Base-by-base conservation (phyloP, 176 grass and related monocot species). In the Bonia amplexicaulis region DNA sequence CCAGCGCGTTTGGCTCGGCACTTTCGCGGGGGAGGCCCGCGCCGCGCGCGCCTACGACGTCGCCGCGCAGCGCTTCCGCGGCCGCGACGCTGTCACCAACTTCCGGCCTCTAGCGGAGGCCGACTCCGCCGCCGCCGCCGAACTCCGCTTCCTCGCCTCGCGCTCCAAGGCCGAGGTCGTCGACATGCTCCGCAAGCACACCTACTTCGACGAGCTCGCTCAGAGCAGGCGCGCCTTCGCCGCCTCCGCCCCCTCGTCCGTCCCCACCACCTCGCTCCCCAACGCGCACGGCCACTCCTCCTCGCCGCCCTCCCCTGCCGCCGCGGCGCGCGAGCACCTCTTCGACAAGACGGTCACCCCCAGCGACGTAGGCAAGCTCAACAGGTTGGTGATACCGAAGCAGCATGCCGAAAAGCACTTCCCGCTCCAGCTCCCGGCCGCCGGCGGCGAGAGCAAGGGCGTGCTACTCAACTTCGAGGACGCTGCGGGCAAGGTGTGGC, bases 151-250 rank as follows among this genome's bases (percentile, higher is more conserved):
- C 87, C 87, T 97, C 25, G 91, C 89, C 33, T 66, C 87, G 2
- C 89, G 82, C 73, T 93, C 92, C 85, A 97, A 97, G 88, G 77
- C 89, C 57, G 95, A 97, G 90, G 87, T 95, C 51, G 95, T 97
- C 27, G 95, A 97, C 92, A 97, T 97, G 95, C 88, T 97, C 20
- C 91, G 95, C 20, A 97, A 97, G 90, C 95, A 95, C 95, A 97
- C 92, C 11, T 97, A 97, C 90, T 73, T 87, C 70, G 92, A 93
- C 85, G 95, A 97, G 90, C 92, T 97, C 72, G 84, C 85, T 4
- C 92, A 94, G 77, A 82, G 79, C 89, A 66, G 65, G 44, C 88
- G 76, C 84, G 27, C 82, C 58, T 57, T 76, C 9, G 39, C 71
- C 44, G 77, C 81, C 15, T 47, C 68, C 17, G 31, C 64, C 35